phyloP scores from a whole-genome alignment of 176 grass and related monocot genomes.

The Ensete ventricosum region DNA sequence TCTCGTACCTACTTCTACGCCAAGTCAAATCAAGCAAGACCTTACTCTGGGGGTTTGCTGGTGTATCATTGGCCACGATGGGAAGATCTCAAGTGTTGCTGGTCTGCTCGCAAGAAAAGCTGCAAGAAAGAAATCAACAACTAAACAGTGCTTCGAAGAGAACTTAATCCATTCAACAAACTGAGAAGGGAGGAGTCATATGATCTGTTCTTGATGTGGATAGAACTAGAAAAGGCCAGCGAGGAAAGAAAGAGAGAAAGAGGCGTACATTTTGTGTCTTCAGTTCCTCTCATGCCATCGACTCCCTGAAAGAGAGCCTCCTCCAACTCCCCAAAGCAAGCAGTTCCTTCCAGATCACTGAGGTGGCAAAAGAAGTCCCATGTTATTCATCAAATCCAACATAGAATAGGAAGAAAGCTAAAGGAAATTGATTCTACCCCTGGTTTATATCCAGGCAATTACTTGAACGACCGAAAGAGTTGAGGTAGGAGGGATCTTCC shows the following conservation, averaged over 20 bases:
- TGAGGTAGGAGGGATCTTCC: not conserved
- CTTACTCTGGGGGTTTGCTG: conserved; percentile 23
- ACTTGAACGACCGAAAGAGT: not conserved
- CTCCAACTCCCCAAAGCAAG: conserved; percentile 17
- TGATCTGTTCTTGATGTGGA: not conserved
- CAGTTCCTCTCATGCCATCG: conserved; percentile 1
- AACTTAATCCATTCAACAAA: not conserved
- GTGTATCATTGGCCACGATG: conserved; percentile 72
- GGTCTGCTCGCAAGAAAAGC: conserved; percentile 39
- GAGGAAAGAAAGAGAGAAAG: not conserved
- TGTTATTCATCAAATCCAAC: not conserved
- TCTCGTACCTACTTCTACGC: not conserved
- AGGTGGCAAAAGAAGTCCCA: not conserved
- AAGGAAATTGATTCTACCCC: not conserved
- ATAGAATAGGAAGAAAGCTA: not conserved
- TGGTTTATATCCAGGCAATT: not conserved
- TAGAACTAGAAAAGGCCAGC: not conserved
- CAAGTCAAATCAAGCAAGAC: not conserved
- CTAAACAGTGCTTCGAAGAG: not conserved
- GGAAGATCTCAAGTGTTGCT: conserved; percentile 85
- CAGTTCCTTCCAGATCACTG: conserved; percentile 6
- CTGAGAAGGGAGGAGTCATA: not conserved
- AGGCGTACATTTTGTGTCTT: conserved; percentile 3
- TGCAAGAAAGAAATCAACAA: conserved; percentile 1
- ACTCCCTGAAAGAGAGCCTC: conserved; percentile 14